phyloP scores from a whole-genome alignment of 2,329 filamentous ascomycete genomes.

The Westerdykella ornata region DNA sequence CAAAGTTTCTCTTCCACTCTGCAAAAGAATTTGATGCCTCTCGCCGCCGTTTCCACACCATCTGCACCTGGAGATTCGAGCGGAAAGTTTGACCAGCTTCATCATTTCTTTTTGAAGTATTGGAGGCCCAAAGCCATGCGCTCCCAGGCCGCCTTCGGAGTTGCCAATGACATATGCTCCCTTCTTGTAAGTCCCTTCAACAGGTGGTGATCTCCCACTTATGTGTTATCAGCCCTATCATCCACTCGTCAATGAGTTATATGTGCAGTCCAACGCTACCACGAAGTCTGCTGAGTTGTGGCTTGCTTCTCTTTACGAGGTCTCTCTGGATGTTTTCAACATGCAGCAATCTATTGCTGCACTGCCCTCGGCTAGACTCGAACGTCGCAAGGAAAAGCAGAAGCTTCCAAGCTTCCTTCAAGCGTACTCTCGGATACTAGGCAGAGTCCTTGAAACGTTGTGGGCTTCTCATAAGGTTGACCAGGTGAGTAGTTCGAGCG shows the following conservation, averaged over 20 bases:
- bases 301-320: constrained; percentile 24
- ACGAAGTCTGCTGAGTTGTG: constrained; percentile 7
- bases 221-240: constrained; percentile 32
- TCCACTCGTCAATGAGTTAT: constrained; percentile 43
- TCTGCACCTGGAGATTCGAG: too few relatives aligned
- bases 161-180: background rate
- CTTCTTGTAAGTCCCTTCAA: background rate
- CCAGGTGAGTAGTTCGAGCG: too few relatives aligned
- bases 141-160: background rate
- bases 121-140: background rate
- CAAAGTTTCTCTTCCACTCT: constrained; percentile 27
- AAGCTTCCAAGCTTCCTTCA: constrained; percentile 29
- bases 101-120: background rate
- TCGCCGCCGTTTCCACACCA: too few relatives aligned
- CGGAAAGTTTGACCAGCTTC: background rate
- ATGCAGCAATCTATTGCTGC: constrained; percentile 26
- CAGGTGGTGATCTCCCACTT: background rate
- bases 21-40: background rate
- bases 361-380: constrained; percentile 27
- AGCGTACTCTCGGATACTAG: constrained; percentile 19
- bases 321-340: constrained; percentile 23
- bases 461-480: background rate
- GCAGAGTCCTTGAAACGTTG: constrained; percentile 10
- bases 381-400: constrained; percentile 32
- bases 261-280: constrained; percentile 23